Conservation (phyloP, 2,329 filamentous ascomycete species). For the Zelopaecilomyces penicillatus region DNA sequence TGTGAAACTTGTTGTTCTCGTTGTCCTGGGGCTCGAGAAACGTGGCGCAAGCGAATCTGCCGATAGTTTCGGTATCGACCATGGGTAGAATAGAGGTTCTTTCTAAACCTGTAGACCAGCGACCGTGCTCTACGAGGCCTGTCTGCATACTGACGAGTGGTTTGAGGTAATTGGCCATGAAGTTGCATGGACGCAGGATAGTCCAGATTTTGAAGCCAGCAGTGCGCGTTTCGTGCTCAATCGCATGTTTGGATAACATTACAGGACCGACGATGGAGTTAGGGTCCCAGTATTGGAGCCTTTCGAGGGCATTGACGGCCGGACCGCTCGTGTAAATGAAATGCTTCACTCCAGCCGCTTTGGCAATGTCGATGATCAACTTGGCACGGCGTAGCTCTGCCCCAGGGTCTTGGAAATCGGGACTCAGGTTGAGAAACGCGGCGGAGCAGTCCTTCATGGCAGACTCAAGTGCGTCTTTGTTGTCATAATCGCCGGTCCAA, state of each 20-base stretch:
- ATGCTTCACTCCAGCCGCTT: slow-evolving; percentile 27
- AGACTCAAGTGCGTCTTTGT: slow-evolving; percentile 19
- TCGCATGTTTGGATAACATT: slow-evolving; percentile 30
- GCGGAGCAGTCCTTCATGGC: slow-evolving; percentile 21
- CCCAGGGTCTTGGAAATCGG: slow-evolving; percentile 21
- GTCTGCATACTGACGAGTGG: slow-evolving; percentile 33
- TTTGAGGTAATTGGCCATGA: slow-evolving; percentile 42
- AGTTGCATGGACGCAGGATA: slow-evolving; percentile 40
- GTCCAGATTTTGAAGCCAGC: slow-evolving; percentile 36
- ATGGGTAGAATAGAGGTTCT: slow-evolving; percentile 31
- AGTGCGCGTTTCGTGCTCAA: slow-evolving; percentile 31
- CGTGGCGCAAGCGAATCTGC: slow-evolving; percentile 33
- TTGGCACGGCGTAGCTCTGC: slow-evolving; percentile 22
- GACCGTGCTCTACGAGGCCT: slow-evolving; percentile 28
- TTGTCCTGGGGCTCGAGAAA: slow-evolving; percentile 27
- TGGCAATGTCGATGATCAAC: slow-evolving; percentile 27
- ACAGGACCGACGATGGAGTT: slow-evolving; percentile 19
- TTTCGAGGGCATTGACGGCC: slow-evolving; percentile 20
- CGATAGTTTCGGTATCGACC: slow-evolving; percentile 40
- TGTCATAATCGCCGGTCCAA: slow-evolving; percentile 24
- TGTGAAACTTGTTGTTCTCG: slow-evolving; percentile 23
- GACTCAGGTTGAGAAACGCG: slow-evolving; percentile 27
- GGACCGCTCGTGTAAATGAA: slow-evolving; percentile 29
- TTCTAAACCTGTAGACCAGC: slow-evolving; percentile 27
- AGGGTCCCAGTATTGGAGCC: slow-evolving; percentile 18